Evolutionary conservation across 495 filamentous ascomycete genomes (phyloP).

Genomic region (Xylaria castorea): DNA sequence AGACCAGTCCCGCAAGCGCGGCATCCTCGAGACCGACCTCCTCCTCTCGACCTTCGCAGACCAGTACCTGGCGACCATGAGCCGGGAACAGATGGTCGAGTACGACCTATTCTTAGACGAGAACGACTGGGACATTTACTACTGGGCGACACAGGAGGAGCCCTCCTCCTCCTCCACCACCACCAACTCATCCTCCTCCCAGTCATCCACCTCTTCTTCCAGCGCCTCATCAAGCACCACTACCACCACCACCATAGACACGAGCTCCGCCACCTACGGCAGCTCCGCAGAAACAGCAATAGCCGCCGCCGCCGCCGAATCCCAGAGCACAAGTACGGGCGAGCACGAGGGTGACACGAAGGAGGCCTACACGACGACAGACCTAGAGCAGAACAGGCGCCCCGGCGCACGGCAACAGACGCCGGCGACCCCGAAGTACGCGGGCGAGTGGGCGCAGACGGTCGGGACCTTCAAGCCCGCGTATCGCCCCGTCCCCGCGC

Average conservation of each 20-base stretch:
- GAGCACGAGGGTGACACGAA: conserved; percentile 39
- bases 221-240: background rate
- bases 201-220: conserved; percentile 29
- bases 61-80: conserved; percentile 75
- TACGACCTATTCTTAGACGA: conserved; percentile 97
- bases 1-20: conserved; percentile 98
- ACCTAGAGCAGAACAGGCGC: background rate
- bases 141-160: conserved; percentile 96
- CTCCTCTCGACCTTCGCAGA: conserved; percentile 96
- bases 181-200: conserved; percentile 37
- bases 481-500: conserved; percentile 83
- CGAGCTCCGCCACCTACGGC: conserved; percentile 40
- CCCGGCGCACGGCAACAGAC: conserved; percentile 24
- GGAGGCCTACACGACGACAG: conserved; percentile 25
- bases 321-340: conserved; percentile 27
- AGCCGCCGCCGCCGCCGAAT: conserved; percentile 1
- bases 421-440: conserved; percentile 27
- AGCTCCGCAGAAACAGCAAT: conserved; percentile 49
- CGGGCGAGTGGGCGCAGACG: conserved; percentile 96
- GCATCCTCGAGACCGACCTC: conserved; percentile 93
- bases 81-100: conserved; percentile 71
- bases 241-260: conserved; percentile 33
- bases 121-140: conserved; percentile 99
- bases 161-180: conserved; percentile 45
- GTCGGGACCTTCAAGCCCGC: conserved; percentile 92